Base-by-base conservation (phyloP, 2,329 filamentous ascomycete species). In the Beauveria sp. region DNA sequence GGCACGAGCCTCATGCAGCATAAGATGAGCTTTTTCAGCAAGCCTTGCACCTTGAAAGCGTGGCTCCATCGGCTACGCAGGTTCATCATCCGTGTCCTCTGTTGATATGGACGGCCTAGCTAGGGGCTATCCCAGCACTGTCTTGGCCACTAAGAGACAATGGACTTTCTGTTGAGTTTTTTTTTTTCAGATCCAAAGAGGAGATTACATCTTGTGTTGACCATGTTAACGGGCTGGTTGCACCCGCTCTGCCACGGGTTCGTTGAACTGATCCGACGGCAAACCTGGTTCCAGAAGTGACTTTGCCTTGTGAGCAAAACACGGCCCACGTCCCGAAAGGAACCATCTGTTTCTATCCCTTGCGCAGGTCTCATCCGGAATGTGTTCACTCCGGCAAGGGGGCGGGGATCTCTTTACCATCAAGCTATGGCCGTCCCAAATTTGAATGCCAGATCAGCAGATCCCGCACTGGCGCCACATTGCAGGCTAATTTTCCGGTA, bases 301-400 rank as follows among this genome's bases (percentile, higher is more conserved):
- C 26, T n/a, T 60, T 53, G 18, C 24, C 56, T 43, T 12, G 9
- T 45, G 45, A 43, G 56, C 31, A 28, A 26, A 28, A 28, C 22
- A 26, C 31, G 48, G 34, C 20, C 31, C 55, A 59, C 56, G 43
- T 50, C 46, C 55, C 45, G 42, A 50, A n/a, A 45, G n/a, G 57
- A 46, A 58, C 43, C n/a, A 24, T 40, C 45, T 50, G 20, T 52
- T 45, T 53, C 48, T 26, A 60, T 60, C 58, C 58, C 58, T 60
- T 60, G 49, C 38, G 48, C 40, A 51, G 49, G 58, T 60, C 49
- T 60, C 49, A 53, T 60, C 57, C 26, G 16, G 20, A 26, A 14
- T 46, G 24, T 20, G 24, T 26, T 42, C 56, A 45, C 34, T 45
- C 56, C 24, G 51, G 31, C 5, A 51, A 51, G 51, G 51, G 46